Conservation (phyloP, 2,329 filamentous ascomycete species). For the Apiospora rasikravindrae region DNA sequence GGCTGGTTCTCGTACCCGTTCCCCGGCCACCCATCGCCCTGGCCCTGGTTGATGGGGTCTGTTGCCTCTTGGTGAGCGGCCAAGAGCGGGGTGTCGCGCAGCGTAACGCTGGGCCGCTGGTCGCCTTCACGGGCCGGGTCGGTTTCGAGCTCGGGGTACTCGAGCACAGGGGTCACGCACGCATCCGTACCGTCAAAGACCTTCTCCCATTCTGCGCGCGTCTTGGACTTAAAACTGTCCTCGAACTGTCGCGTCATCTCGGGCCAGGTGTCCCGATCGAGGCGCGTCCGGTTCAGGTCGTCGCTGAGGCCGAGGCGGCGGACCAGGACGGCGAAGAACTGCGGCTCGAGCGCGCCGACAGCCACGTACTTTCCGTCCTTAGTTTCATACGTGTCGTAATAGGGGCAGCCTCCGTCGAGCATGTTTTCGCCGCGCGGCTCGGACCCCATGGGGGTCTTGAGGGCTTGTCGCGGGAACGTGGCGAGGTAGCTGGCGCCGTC, state of each 20-base stretch:
- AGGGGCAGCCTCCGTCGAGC: constrained; percentile 85
- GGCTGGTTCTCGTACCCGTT: constrained; percentile 67
- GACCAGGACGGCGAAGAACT: constrained; percentile 76
- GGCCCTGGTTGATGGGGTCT: constrained; percentile 55
- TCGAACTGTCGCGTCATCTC: constrained; percentile 67
- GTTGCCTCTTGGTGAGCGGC: constrained; percentile 58
- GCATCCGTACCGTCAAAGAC: constrained; percentile 92
- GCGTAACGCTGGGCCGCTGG: constrained; percentile 71
- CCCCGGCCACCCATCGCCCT: constrained; percentile 69
- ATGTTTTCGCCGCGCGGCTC: constrained; percentile 73
- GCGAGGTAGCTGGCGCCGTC: constrained; percentile 83
- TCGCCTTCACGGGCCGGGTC: constrained; percentile 62
- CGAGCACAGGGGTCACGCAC: constrained; percentile 85
- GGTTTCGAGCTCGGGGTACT: constrained; percentile 55
- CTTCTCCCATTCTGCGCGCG: constrained; percentile 79
- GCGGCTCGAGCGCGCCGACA: constrained; percentile 86
- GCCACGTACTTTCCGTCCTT: constrained; percentile 80
- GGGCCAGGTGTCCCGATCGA: constrained; percentile 71
- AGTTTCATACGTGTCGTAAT: constrained; percentile 88
- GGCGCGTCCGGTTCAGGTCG: constrained; percentile 57
- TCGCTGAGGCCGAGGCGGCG: constrained; percentile 66
- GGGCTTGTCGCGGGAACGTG: constrained; percentile 74
- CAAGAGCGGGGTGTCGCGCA: constrained; percentile 72
- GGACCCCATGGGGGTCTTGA: constrained; percentile 67
- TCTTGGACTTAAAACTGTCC: constrained; percentile 69